Percentiles rank a stretch among this genome's conserved stretches.
phyloP scores from a whole-genome alignment of 805 yeast genomes.

The Starmera dryadoides region DNA sequence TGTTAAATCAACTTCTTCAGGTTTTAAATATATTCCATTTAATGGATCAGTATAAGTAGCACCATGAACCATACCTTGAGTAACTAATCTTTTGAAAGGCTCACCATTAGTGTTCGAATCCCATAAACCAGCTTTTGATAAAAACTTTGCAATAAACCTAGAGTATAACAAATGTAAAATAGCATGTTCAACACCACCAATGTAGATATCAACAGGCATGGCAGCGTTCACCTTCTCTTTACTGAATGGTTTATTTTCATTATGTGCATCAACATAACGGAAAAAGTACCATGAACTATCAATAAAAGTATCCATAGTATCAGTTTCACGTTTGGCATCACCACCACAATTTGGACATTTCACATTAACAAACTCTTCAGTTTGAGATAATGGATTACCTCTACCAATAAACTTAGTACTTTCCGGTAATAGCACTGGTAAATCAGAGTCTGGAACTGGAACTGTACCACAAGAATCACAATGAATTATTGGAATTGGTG shows the following conservation, averaged over 20 bases:
- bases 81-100: constrained; percentile 73
- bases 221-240: constrained; percentile 37
- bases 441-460: constrained; percentile 81
- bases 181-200: constrained; percentile 97
- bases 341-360: constrained; percentile 77
- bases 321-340: constrained; percentile 82
- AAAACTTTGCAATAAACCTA: constrained; percentile 77
- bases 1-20: constrained; percentile 55
- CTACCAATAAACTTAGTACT: constrained; percentile 41
- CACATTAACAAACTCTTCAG: constrained; percentile 63
- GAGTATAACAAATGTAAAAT: constrained; percentile 84
- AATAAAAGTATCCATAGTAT: constrained; percentile 98
- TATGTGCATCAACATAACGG: constrained; percentile 73
- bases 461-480: constrained; percentile 84
- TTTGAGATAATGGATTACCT: constrained; percentile 61
- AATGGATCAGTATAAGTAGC: constrained; percentile 68
- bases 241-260: constrained; percentile 46
- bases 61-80: constrained; percentile 99
- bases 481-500: constrained; percentile 93
- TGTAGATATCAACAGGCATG: constrained; percentile 84
- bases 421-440: constrained; percentile 78
- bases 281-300: constrained; percentile 97
- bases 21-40: constrained; percentile 69
- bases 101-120: constrained; percentile 51
- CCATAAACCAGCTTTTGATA: constrained; percentile 64